Evolutionary conservation across 768 basidiomycete species (phyloP), one percentile per base, ranked within the genome.

Genomic region (Amanita pallidorosea): DNA sequence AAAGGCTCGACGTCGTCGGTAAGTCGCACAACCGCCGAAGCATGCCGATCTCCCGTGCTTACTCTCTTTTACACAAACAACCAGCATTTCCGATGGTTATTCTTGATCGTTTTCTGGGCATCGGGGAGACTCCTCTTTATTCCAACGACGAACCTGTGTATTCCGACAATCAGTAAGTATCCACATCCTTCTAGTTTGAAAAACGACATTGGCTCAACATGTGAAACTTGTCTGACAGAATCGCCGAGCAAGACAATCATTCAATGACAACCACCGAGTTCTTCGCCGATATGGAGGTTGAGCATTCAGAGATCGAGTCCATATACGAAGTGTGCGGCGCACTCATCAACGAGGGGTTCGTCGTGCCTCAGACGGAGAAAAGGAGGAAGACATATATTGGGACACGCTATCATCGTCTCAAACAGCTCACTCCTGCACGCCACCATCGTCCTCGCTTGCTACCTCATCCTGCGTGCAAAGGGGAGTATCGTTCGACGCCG

Each of bases 241-340:
- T 22, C 9, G 35, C 15, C 15, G 17, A 36, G 9, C 36, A 38
- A 17, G 47, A 48, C 23, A 17, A 15, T n/a, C 3, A 5, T 8
- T 48, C 47, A 4, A n/a, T 48, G 22, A 38, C 47, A 12, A 38
- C 47, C 4, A 27, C 36, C 34, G 47, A 48, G 17, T 48, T 48
- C 20, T 38, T 48, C 17, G 47, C 36, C 15, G 47, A 48, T 27
- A 38, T 48, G 35, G 13, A 38, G 1, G 20, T 4, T 20, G 47
- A 48, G 1, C 36, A 23, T 38, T 48, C 47, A n/a, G 36, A 38
- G 18, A 38, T 48, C 7, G 36, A 48, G 1, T 48, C 47, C 3
- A 25, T 48, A 17, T 40, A 48, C 11, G 47, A 48, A 13, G 20
- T 11, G 4, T 48, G 47, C 8, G 47, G 47, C 7, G 36, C 47